Evolutionary conservation across 148 eudicot genomes (phyloP), one percentile per base, ranked within the genome.

Genomic region (Rhododendron ovatum): DNA sequence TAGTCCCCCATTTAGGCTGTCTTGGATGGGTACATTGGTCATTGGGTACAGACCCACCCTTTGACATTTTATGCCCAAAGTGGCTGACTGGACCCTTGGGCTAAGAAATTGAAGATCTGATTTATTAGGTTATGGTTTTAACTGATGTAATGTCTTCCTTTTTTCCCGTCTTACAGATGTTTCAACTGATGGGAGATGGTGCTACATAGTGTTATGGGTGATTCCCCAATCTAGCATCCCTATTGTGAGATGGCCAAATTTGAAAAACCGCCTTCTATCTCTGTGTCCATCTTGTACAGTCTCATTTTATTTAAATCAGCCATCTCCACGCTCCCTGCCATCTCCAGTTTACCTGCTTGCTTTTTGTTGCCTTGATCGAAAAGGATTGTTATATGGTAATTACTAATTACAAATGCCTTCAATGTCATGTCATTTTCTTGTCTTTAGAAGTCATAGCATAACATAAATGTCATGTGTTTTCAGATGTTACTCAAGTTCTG

Each of bases 111-210:
- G 76, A 71, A 14, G 35, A 4, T 14, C 37, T 71, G 37, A 26
- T 71, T 71, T 33, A 30, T 30, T 12, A 0, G 20, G 18, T 71
- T 30, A 14, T 71, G 41, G 76, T 14, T 71, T 33, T 84, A 1
- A 20, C 5, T 26, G 85, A 30, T 28, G 51, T 33, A 30, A 26
- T 41, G 22, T n/a, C 28, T 48, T 12, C 1, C 45, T 47, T 69
- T 1, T 14, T 28, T 18, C 3, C 4, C 61, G 65, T 78, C 33
- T 69, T 82, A 84, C 91, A 95, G 98, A 95, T 89, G 90, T 92
- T 74, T 91, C 94, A 17, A 95, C 98, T 33, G 98, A 95, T 92
- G 98, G 98, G n/a, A 91, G 88, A 86, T 95, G 98, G 98, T 95
- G 98, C 86, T 93, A 93, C 89, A 84, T 93, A 18, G 92, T 95